Base-by-base conservation (phyloP, 768 basidiomycete genomes). In the Auriscalpium orientale region DNA sequence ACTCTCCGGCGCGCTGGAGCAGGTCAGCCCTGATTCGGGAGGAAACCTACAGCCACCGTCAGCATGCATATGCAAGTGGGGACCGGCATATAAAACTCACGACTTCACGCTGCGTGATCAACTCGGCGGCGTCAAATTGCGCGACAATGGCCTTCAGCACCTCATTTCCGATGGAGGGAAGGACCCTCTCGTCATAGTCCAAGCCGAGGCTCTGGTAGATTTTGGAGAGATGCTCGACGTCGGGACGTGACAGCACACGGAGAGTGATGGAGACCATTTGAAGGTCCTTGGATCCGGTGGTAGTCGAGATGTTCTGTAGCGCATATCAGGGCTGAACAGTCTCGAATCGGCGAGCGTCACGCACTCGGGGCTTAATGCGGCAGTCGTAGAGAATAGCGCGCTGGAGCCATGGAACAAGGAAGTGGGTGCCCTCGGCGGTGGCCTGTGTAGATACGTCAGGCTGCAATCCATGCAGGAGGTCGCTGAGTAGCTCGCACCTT, bases 231-330 rank as follows among this genome's bases (percentile, higher is more conserved):
- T 95, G 91, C 34, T 80, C 74, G 37, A 87, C 82, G 72, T 98
- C 94, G 16, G 97, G 97, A 51, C 95, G 79, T 21, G 93, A 97
- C 62, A 99, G 82, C 37, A 99, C 95, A 56, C 97, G 89, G 51
- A 98, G 81, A 0, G 95, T 98, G 53, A 99, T 86, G 36, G 95
- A 90, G 55, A 99, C 91, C 93, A 98, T 98, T 72, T 98, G 95
- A 73, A 99, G 75, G 70, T 99, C 94, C 69, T 98, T 98, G 10
- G 95, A 98, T 36, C 97, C 97, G 21, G 97, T 98, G 2, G 91
- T 97, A 2, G 97, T 98, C n/a, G 91, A 94, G 55, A 98, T 98
- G 67, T 97, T 97, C 91, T 95, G 60, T 56, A 53, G 46, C 61
- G 60, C 51, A 49, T 28, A 28, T 28, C 28, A 28, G 28, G 7